Conservation (phyloP, 805 yeast species). For the Sungouiella blattae region DNA sequence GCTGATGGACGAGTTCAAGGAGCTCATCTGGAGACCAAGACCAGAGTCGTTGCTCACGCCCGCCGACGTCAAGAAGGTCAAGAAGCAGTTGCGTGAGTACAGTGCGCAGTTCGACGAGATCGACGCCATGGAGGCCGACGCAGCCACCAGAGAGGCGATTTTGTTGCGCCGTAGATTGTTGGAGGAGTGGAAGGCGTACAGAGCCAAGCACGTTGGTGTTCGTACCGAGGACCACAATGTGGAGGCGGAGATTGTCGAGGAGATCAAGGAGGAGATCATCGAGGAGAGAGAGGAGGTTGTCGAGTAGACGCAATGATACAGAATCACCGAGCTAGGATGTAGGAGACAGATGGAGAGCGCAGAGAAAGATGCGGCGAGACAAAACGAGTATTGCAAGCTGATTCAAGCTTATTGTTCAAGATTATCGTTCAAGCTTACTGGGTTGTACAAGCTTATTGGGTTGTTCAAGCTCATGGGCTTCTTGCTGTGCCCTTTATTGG, state of each 20-base stretch:
- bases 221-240: slow-evolving; percentile 46
- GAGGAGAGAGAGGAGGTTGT: slow-evolving; percentile 72
- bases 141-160: slow-evolving; percentile 86
- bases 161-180: slow-evolving; percentile 76
- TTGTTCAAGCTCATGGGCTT: too few relatives aligned
- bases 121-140: slow-evolving; percentile 94
- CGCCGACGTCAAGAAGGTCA: slow-evolving; percentile 82
- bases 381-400: too few relatives aligned
- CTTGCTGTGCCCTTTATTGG: too few relatives aligned
- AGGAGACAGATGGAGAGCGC: too few relatives aligned
- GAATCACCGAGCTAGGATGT: too few relatives aligned
- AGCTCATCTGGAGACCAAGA: slow-evolving; percentile 96
- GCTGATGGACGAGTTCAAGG: slow-evolving; percentile 75
- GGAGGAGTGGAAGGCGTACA: slow-evolving; percentile 83
- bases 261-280: slow-evolving; percentile 30
- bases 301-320: too few relatives aligned
- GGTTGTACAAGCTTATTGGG: too few relatives aligned
- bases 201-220: slow-evolving; percentile 41
- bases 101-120: slow-evolving; percentile 89
- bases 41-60: slow-evolving; percentile 74
- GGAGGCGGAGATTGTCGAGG: slow-evolving; percentile 60
- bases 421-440: too few relatives aligned
- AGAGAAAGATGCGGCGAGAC: too few relatives aligned
- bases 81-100: slow-evolving; percentile 85
- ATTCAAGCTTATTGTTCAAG: too few relatives aligned